Base-by-base conservation (phyloP, 176 grass and related monocot species). In the Oryza meyeriana region DNA sequence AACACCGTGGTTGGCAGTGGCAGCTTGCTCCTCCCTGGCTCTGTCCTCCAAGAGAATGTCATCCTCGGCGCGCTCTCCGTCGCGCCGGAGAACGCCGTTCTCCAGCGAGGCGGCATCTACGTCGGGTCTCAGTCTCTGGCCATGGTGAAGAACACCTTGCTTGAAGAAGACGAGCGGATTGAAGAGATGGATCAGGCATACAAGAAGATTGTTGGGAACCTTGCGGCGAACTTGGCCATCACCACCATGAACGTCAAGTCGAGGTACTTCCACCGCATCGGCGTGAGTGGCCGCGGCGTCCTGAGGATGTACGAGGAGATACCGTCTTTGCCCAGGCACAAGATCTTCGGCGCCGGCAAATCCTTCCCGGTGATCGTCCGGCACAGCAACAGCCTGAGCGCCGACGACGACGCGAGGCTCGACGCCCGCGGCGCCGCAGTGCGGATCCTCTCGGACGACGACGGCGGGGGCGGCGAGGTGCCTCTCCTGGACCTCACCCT, bases 211-310 rank as follows among this genome's bases (percentile, higher is more conserved):
- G 85, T 90, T 1, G 91, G 85, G 12, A 90, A 89, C 73, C 91
- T 94, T n/a, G 76, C 91, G 0, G 91, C 85, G 1, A 94, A 94
- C 79, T 50, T 94, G 44, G 91, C 91, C 22, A 86, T 88, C 64
- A 94, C 91, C 18, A 94, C 88, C 41, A 90, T 94, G 91, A 94
- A 94, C 41, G 91, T 88, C 75, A 86, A 88, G 41, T 90, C 91
- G 36, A 94, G 91, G 76, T 94, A 94, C 78, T 94, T 90, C 88
- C 88, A 94, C 76, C 82, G 88, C 47, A 94, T 90, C 13, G 88
- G 92, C 16, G 85, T 90, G 18, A 85, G 82, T 1, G 91, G 91
- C 10, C 83, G 66, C 4, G 91, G 91, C 28, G 25, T 88, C 47
- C 79, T 94, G 45, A 90, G 42, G 26, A 80, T 94, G 85, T 84